Percentiles rank a stretch among this genome's conserved stretches.
These are phyloP conservation scores for Skeletonema potamos DNA, from an alignment of 108 stramenopile genomes.

Conservation along the genomic window DNA sequence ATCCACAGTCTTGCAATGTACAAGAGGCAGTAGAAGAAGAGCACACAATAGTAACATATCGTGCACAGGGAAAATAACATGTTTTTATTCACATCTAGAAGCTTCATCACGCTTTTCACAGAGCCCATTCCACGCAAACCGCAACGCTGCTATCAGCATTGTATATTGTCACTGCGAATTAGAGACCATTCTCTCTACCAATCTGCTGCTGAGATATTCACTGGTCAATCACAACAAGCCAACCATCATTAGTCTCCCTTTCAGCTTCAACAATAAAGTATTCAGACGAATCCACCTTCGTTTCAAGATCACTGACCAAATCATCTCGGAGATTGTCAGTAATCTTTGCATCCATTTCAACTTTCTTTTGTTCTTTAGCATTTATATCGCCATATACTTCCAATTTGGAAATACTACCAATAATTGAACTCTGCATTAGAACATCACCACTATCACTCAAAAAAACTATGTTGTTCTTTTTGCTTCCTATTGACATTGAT, in stretches of 20 bases:
- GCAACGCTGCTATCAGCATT: background rate
- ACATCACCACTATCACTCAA: background rate
- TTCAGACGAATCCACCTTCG: conserved; percentile 10
- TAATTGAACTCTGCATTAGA: conserved; percentile 2
- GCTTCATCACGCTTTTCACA: background rate
- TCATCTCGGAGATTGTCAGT: background rate
- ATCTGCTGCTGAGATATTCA: conserved; percentile 11
- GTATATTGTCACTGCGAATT: background rate
- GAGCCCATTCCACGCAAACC: background rate
- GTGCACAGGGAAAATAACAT: background rate
- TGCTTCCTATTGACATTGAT: background rate
- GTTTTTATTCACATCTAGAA: background rate
- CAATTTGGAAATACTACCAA: conserved; percentile 24
- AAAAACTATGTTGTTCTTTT: background rate
- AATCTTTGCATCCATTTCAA: background rate
- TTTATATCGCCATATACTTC: background rate
- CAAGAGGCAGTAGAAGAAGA: background rate
- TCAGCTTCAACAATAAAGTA: conserved; percentile 15
- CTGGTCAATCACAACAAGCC: conserved; percentile 30
- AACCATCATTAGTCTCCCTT: conserved; percentile 26
- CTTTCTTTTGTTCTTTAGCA: background rate
- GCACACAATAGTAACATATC: background rate
- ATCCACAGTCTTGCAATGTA: background rate
- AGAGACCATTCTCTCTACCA: background rate
- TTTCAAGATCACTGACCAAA: background rate